phyloP scores from a whole-genome alignment of 495 filamentous ascomycete genomes.

The Neurospora intermedia region DNA sequence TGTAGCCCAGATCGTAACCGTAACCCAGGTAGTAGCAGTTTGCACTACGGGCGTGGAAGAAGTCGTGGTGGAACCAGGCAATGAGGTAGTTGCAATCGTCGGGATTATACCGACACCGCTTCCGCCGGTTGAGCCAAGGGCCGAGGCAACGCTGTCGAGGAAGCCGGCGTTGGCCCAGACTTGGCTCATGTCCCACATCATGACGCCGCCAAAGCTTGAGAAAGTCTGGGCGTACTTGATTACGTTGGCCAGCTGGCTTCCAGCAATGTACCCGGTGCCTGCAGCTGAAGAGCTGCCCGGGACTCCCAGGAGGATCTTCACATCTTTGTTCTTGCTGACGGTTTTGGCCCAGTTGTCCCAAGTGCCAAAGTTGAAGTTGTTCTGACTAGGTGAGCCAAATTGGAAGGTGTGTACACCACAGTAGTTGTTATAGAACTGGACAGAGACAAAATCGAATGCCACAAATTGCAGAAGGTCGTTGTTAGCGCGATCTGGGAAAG shows the following conservation, averaged over 20 bases:
- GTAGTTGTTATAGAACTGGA: conserved; percentile 62
- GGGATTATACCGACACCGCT: not conserved
- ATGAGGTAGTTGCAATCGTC: not conserved
- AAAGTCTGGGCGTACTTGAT: conserved; percentile 43
- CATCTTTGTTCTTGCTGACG: conserved; percentile 47
- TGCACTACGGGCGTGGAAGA: conserved; percentile 6
- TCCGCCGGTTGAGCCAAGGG: conserved; percentile 10
- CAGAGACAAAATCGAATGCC: conserved; percentile 52
- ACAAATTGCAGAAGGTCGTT: conserved; percentile 45
- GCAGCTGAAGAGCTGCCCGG: conserved; percentile 49
- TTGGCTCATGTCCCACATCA: conserved; percentile 63
- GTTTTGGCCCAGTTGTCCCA: conserved; percentile 66
- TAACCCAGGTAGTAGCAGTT: conserved; percentile 1
- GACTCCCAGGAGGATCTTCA: conserved; percentile 57
- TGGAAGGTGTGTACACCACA: conserved; percentile 49
- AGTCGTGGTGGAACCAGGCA: conserved; percentile 6
- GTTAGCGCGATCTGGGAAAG: conserved; percentile 51
- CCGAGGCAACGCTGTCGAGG: conserved; percentile 30
- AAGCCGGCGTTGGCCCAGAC: conserved; percentile 50
- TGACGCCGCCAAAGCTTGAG: conserved; percentile 55
- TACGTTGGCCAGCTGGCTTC: conserved; percentile 33
- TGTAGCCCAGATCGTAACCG: not conserved
- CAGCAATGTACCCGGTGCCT: conserved; percentile 46
- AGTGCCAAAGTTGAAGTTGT: conserved; percentile 55
- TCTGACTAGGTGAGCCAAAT: conserved; percentile 33